Evolutionary conservation across 2,329 filamentous ascomycete species (phyloP).

Genomic region (Metarhizium humberi): DNA sequence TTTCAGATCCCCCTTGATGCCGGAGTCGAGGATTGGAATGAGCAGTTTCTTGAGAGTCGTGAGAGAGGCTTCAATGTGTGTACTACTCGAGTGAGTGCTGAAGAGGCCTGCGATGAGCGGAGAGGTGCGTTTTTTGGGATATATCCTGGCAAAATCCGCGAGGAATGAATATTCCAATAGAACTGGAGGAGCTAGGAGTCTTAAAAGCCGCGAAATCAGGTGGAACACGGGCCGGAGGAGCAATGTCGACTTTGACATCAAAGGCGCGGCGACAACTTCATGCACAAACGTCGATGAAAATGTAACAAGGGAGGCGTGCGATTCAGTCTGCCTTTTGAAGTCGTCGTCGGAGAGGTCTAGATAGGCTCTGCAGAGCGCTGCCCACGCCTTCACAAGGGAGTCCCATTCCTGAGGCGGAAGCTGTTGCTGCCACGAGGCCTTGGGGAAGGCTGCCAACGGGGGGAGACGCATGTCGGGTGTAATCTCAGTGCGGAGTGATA

Average conservation of each 20-base stretch:
- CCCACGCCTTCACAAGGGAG: constrained; percentile 68
- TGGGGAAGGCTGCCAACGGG: constrained; percentile 69
- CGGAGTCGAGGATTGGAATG: constrained; percentile 53
- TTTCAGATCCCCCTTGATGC: constrained; percentile 44
- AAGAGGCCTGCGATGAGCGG: constrained; percentile 42
- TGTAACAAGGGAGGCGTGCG: constrained; percentile 45
- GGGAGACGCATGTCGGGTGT: constrained; percentile 28
- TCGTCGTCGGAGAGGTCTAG: constrained; percentile 47
- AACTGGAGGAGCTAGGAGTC: constrained; percentile 28
- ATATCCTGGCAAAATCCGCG: constrained; percentile 56
- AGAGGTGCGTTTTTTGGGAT: constrained; percentile 52
- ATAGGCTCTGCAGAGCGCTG: constrained; percentile 55
- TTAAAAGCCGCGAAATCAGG: constrained; percentile 49
- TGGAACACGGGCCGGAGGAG: constrained; percentile 58
- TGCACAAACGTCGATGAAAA: constrained; percentile 45
- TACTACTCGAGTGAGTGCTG: constrained; percentile 31
- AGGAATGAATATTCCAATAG: constrained; percentile 60
- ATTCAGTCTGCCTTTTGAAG: constrained; percentile 40
- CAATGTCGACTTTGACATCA: constrained; percentile 16
- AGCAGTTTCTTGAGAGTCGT: constrained; percentile 52
- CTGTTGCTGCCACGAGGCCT: constrained; percentile 53
- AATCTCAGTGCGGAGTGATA: neutral
- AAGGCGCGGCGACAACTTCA: constrained; percentile 34
- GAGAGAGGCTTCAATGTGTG: constrained; percentile 43
- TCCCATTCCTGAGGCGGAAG: constrained; percentile 68